Evolutionary conservation across 148 eudicot genomes (phyloP).

Genomic region (Vaccinium corymbosum): DNA sequence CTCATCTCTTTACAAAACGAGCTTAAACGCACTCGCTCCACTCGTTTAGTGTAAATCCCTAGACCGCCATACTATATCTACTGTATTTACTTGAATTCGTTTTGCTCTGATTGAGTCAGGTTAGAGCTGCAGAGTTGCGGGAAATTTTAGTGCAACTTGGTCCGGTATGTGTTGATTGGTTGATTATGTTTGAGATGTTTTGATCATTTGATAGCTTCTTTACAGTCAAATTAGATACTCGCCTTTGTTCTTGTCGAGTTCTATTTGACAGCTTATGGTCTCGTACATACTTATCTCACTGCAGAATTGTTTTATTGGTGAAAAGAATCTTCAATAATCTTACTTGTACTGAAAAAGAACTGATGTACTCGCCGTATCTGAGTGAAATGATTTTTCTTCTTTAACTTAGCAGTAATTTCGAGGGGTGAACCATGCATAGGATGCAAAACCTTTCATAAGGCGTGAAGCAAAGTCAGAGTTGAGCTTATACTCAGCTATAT

Average conservation of each 20-base stretch:
- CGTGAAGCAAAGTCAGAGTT: not conserved
- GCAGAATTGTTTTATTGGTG: not conserved
- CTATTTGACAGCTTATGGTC: not conserved
- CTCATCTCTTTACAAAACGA: not conserved
- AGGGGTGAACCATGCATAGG: not conserved
- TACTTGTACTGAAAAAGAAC: not conserved
- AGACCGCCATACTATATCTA: not conserved
- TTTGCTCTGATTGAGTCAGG: slow-evolving; percentile 28
- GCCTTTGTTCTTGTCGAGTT: not conserved
- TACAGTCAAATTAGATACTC: not conserved
- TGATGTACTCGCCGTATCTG: not conserved
- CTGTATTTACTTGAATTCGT: not conserved
- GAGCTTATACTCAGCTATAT: not conserved
- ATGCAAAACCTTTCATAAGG: not conserved
- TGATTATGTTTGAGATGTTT: not conserved
- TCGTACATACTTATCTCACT: not conserved
- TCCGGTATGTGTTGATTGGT: slow-evolving; percentile 47
- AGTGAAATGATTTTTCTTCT: not conserved
- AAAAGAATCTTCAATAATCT: not conserved
- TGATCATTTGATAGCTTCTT: not conserved
- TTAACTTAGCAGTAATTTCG: not conserved
- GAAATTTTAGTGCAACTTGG: slow-evolving; percentile 81
- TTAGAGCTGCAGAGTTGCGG: slow-evolving; percentile 91
- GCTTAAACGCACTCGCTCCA: not conserved
- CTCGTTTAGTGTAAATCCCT: too few species aligned